Evolutionary conservation across 768 basidiomycete species (phyloP), one percentile per base, ranked within the genome.

Genomic region (Trametes cingulata): DNA sequence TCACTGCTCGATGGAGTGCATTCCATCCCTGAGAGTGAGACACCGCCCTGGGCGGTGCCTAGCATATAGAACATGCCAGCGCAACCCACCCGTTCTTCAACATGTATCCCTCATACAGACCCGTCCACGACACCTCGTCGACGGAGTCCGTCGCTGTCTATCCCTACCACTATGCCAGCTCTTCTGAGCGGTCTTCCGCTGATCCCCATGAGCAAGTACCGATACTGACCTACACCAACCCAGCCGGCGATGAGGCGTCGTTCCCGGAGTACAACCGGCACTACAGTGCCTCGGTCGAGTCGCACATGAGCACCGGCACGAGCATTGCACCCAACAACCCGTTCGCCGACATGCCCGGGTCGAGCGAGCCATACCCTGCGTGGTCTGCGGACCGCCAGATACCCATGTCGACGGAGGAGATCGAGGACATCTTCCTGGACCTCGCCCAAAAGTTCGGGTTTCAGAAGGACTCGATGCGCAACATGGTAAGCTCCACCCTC

Each of bases 371-470:
- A 55, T 98, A 96, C 73, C 96, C 96, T 61, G 95, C 96, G 41
- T 99, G 97, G 97, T 84, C 90, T 25, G 81, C 89, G 33, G 92
- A 96, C 65, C 88, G 90, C 52, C 90, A 94, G 71, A 95, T 97
- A 63, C 97, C 97, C 62, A 90, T 99, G 72, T 95, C 94, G 40
- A 94, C 90, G 63, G 97, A 99, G 73, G 96, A 98, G 75, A 98
- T 98, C 58, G 97, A 98, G 74, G 97, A 98, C 73, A 96, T 99
- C 64, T 93, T 98, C 72, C 88, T 98, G 68, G 97, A 99, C 76
- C 85, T 99, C 61, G 88, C 94, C 42, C 94, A 98, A 78, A 99
- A 99, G 77, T 99, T 99, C 72, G 97, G 97, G 57, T 99, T 99
- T 75, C 97, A 95, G 76, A 83, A 89, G 43, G 94, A 95, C 73